Evolutionary conservation across 306 rosid species (phyloP).

Genomic region (Chamaecrista fasciculata): DNA sequence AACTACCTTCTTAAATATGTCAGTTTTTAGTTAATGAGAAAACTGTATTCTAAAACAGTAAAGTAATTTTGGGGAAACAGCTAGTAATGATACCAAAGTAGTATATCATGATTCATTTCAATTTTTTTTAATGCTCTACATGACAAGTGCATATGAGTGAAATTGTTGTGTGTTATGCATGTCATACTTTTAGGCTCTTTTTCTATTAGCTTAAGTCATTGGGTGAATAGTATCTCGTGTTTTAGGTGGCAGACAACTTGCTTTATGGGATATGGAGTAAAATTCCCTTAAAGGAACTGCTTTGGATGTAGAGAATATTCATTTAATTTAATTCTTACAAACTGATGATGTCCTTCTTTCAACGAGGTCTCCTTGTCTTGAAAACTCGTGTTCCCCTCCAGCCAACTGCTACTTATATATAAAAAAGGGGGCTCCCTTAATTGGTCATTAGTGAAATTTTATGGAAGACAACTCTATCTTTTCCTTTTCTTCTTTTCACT

Average conservation of each 20-base stretch:
- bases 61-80: not conserved
- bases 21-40: not conserved
- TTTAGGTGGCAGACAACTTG: not conserved
- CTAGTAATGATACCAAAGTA: not conserved
- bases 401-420: not conserved
- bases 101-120: not conserved
- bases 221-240: not conserved
- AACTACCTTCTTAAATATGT: slow-evolving; percentile 1
- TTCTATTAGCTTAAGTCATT: not conserved
- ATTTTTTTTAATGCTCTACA: not conserved
- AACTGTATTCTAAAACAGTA: not conserved
- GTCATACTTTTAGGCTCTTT: not conserved
- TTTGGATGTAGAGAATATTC: not conserved
- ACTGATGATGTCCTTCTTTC: not conserved
- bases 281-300: not conserved
- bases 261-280: not conserved
- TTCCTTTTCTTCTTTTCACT: not conserved
- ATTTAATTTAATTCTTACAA: not conserved
- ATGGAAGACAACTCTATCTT: not conserved
- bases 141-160: not conserved
- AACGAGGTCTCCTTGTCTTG: not conserved
- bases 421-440: not conserved
- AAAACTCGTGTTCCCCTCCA: not conserved
- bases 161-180: slow-evolving; percentile 1
- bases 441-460: not conserved